Evolutionary conservation across 768 basidiomycete genomes (phyloP), one percentile per base, ranked within the genome.

Genomic region (Fomitopsis serialis): DNA sequence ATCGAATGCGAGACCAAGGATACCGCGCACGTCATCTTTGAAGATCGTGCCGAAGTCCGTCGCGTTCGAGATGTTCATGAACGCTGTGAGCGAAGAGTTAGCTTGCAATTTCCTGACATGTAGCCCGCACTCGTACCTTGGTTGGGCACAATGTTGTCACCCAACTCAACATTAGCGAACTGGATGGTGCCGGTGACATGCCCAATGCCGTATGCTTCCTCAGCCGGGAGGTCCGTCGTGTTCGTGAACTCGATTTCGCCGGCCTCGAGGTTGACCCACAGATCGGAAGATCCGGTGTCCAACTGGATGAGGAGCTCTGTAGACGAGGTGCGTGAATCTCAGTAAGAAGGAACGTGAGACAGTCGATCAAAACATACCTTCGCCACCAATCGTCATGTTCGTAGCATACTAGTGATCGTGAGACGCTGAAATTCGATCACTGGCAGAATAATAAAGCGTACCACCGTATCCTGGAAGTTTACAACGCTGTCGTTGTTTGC

Each of bases 1-100:
- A 48, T 82, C 82, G 61, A 90, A 90, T 29, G 91, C 87, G n/a
- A 92, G 76, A 23, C 91, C 89, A 37, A 83, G 63, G 60, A 93
- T 80, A 21, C 90, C 90, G 58, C 70, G 65, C 19, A 86, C 82
- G 24, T 81, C 84, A 60, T 85, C 87, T 9, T 72, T 72, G 40
- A 89, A 71, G 13, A 85, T 81, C 11, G 87, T 84, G 65, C 88
- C 88, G 47, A 80, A 67, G 35, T 81, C 84, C 9, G 61, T 56
- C 2, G 58, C 57, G 8, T 52, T 22, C 5, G 52, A 53, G 13
- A 52, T 58, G 9, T 74, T 72, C 29, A 82, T 57, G 54, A 91
- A 74, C 5, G 77, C 70, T 59, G 82, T 74, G 83, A 45, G 7
- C 84, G 62, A 27, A 34, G 55, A 25, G 54, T 46, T 19, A 24